A percentile compares a stretch with the other conserved stretches of the same genome.
Evolutionary conservation across 345 rosid species (phyloP).

Genomic region (Citrus trifoliata): DNA sequence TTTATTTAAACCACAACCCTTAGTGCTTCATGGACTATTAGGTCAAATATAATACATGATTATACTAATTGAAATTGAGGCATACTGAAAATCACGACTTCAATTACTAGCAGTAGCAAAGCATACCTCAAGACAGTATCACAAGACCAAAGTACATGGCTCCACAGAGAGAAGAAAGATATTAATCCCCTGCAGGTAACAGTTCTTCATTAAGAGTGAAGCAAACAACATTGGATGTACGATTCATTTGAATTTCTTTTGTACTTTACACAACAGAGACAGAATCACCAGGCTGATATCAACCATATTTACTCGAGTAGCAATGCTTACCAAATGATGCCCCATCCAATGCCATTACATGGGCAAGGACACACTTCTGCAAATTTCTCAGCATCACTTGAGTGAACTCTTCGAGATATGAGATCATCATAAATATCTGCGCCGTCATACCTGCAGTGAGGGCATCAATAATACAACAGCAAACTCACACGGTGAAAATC

Average conservation of each 20-base stretch:
- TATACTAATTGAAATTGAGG: not conserved
- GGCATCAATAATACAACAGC: not conserved
- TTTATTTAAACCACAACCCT: not conserved
- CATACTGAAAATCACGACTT: no score
- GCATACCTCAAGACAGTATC: slow-evolving; percentile 55
- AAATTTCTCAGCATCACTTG: slow-evolving; percentile 74
- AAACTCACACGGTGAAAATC: not conserved
- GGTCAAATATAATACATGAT: not conserved
- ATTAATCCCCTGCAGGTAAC: slow-evolving; percentile 51
- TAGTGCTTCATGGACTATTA: not conserved
- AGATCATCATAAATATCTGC: slow-evolving; percentile 70
- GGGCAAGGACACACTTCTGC: slow-evolving; percentile 74
- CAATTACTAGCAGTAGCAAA: not conserved
- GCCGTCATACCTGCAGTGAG: not conserved
- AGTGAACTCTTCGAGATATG: slow-evolving; percentile 67
- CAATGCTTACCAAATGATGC: slow-evolving; percentile 53
- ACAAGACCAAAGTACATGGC: slow-evolving; percentile 66
- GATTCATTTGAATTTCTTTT: not conserved
- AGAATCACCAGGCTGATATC: not conserved
- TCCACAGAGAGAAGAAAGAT: slow-evolving; percentile 45
- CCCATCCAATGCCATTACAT: slow-evolving; percentile 68
- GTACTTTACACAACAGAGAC: not conserved
- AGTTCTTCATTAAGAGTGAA: not conserved
- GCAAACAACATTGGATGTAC: not conserved
- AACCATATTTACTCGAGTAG: not conserved